Evolutionary conservation across 768 basidiomycete species (phyloP), one percentile per base, ranked within the genome.

Genomic region (Leccinum rimulosum): DNA sequence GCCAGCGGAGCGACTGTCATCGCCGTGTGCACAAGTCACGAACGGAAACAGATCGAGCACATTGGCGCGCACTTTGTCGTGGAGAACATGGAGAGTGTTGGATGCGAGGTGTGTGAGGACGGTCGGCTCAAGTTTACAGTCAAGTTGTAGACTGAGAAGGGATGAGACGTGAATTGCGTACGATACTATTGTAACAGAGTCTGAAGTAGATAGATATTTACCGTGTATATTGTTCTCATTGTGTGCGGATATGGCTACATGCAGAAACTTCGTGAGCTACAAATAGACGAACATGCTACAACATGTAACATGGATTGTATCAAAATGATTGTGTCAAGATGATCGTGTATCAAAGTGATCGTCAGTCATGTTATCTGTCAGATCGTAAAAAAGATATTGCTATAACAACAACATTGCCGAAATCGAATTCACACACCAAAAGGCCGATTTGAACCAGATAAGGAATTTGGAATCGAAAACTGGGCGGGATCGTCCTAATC

Each of bases 1-100:
- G 88, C 88, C 0, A 83, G 85, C 33, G 90, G 90, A 33, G 84
- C 87, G 12, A 86, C 79, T 11, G 88, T 89, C 25, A 78, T 92
- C 43, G 90, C 89, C 5, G 67, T 91, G 10, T 89, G 88, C 76
- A 92, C 90, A 9, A 84, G 82, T 55, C 89, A 91, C 66, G 79
- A 83, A 63, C 74, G 86, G 55, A 65, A 72, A 30, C 76, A 83
- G 66, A 81, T 85, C 50, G 78, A 82, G 64, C 74, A 77, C 57
- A 81, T 81, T 50, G 83, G 84, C 45, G 84, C 84, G 4, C 84
- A 85, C 64, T 84, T 74, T 61, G 66, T 85, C 52, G 76, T 85
- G 36, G 79, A 83, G 31, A 79, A 82, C 68, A 79, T 84, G 83
- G 80, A 83, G 62, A 72, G 70, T 54, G 75, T 85, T 28, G 59